These are phyloP conservation scores for Paraglomus occultum DNA, from an alignment of 192 early-diverging fungal species.

Conservation along the genomic window DNA sequence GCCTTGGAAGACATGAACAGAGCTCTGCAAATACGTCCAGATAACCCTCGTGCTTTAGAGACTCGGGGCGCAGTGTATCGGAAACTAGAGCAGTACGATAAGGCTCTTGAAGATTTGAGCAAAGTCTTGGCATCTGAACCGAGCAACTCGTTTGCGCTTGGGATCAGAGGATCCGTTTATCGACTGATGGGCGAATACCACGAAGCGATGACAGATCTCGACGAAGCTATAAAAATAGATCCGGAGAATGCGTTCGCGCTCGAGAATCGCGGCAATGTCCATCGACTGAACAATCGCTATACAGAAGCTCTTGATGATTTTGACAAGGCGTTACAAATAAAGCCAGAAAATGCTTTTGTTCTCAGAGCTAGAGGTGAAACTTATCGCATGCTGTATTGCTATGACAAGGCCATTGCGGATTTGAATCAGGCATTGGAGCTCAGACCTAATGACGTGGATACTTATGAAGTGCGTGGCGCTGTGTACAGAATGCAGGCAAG, in stretches of 20 bases:
- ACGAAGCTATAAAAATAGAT: slow-evolving; percentile 10
- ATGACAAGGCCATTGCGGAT: slow-evolving; percentile 9
- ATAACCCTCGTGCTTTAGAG: background rate
- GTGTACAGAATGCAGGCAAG: background rate
- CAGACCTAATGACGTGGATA: slow-evolving; percentile 1
- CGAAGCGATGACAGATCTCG: background rate
- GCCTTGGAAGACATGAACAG: slow-evolving; percentile 8
- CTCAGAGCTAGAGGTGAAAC: background rate
- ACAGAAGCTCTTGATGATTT: background rate
- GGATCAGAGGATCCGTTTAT: background rate
- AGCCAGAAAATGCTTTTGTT: background rate
- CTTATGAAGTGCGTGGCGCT: slow-evolving; percentile 5
- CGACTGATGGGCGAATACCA: background rate
- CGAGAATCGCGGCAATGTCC: background rate
- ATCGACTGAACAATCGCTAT: slow-evolving; percentile 2
- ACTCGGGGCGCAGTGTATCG: background rate
- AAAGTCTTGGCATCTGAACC: background rate
- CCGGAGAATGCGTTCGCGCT: background rate
- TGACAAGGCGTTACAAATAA: slow-evolving; percentile 2
- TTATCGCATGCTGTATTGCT: slow-evolving; percentile 8
- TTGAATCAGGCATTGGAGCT: background rate
- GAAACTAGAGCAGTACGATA: background rate
- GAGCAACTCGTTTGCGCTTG: background rate
- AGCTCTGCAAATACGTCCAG: slow-evolving; percentile 2
- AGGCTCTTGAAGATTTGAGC: slow-evolving; percentile 10